Conservation (phyloP, 768 basidiomycete species). For the Naganishia onofrii region DNA sequence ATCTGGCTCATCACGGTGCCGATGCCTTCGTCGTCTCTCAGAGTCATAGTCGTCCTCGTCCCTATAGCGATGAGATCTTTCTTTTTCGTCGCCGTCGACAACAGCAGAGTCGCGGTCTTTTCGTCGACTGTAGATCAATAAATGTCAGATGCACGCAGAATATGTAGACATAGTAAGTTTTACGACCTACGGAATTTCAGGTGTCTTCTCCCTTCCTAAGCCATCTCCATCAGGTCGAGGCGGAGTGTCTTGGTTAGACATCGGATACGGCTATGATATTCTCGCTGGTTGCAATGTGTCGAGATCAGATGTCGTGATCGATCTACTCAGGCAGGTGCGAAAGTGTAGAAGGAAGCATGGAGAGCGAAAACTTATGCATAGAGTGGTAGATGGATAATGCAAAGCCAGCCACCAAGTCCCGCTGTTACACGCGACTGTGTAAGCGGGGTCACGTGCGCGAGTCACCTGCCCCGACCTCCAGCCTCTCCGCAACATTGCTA, state of each 20-base stretch:
- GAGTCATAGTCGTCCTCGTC: constrained; percentile 64
- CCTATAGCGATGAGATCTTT: constrained; percentile 48
- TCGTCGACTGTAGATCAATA: constrained; percentile 55
- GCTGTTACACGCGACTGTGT: too few relatives aligned
- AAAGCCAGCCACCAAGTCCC: too few relatives aligned
- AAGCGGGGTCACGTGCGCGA: too few relatives aligned
- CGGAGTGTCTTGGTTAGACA: constrained; percentile 27
- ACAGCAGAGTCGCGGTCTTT: constrained; percentile 54
- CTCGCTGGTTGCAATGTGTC: too few relatives aligned
- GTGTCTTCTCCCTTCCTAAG: constrained; percentile 31
- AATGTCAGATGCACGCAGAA: constrained; percentile 32
- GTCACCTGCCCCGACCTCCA: too few relatives aligned
- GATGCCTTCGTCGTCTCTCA: constrained; percentile 21
- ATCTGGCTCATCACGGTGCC: constrained; percentile 35
- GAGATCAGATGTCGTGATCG: too few relatives aligned
- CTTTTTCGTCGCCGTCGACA: constrained; percentile 33
- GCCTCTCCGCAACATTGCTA: too few relatives aligned
- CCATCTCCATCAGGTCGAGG: constrained; percentile 19
- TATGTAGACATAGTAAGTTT: constrained; percentile 23
- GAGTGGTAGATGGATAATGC: too few relatives aligned
- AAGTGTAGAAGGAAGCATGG: too few relatives aligned
- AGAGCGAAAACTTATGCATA: too few relatives aligned
- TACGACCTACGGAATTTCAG: constrained; percentile 26
- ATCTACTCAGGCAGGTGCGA: too few relatives aligned
- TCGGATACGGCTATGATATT: not conserved